Base-by-base conservation (phyloP, 441 rosid genomes). In the Hura crepitans region DNA sequence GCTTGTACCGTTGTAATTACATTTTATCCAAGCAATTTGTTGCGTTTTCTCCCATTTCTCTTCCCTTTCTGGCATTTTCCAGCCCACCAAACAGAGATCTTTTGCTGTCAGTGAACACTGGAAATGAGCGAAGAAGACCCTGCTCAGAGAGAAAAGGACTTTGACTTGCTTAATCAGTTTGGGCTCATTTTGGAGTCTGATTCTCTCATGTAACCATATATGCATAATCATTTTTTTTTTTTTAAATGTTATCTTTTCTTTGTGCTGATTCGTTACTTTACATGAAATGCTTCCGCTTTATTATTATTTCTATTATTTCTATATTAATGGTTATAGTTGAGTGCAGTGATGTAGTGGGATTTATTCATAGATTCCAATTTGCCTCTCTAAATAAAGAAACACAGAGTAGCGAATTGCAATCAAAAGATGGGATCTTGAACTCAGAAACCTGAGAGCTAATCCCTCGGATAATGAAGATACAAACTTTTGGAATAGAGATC, bases 291-390 rank as follows among this genome's bases (percentile, higher is more conserved):
- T 23, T 33, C 46, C 12, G 20, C 33, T 15, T 2, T 67, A 46
- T n/a, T n/a, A n/a, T 27, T 23, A 45, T 25, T 37, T 25, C 23
- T 42, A 42, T 47, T 64, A 49, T n/a, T 18, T 59, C 10, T 46
- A 12, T 49, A 22, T 43, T 43, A n/a, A 69, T 47, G 42, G 25
- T 47, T 57, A 3, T n/a, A 43, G 57, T 33, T 81, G 57, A 67
- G 33, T 74, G 53, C 81, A 92, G 96, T 54, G 96, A 92, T 73
- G 97, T 92, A 81, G 78, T 95, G 14, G 97, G 93, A 72, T 88
- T 86, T 74, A 72, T 92, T 80, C 98, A 92, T 72, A 93, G 95
- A 14, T 83, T 96, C 25, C 99, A 88, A 73, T 83, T 95, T 71
- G 79, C 71, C 59, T 47, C 73, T 22, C 82, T 95, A 69, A 79